Evolutionary conservation across 139 green algal species (phyloP), one percentile per base, ranked within the genome.

Genomic region (Volvox reticuliferus): DNA sequence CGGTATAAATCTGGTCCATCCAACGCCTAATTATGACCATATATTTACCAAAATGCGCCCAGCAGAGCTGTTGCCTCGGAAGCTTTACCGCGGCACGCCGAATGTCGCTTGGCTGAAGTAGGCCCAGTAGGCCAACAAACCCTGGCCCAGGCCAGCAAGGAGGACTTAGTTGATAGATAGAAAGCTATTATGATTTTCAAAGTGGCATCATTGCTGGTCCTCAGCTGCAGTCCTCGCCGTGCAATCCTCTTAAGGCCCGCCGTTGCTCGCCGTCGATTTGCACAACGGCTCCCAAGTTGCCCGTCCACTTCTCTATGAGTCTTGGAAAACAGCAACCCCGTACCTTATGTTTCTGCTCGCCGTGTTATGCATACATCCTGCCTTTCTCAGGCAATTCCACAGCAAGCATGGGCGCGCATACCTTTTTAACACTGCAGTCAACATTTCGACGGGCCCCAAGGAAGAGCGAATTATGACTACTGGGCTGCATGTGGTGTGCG

Each of bases 391-490:
- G 14, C 86, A 90, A 37, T 94, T 94, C 50, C 92, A 94, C 65
- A 83, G 65, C 71, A 93, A 93, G 44, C 89, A 99, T 76, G 97
- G 97, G 1, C 93, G 96, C 1, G 97, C 97, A 0, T 99, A 97
- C 82, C 93, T 99, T 0, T 98, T 98, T 89, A 97, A 94, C 67
- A 92, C 95, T 2, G 96, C 97, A 89, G 97, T 73, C 62, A 92
- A 91, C 87, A 35, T 79, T 22, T 6, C 30, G 2, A 69, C 76
- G 0, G 87, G 87, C 0, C 76, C 61, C 36, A 32, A 55, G 32
- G 97, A 99, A 93, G 95, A 98, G 44, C 93, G 97, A 0, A 79
- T 98, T 37, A 93, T 99, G 32, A 99, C 98, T 35, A 99, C 97
- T 50, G 97, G 97, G 16, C 88, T 98, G 73, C 97, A 98, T 92